Evolutionary conservation across 495 filamentous ascomycete genomes (phyloP).

Genomic region (Penicillium argentinense): DNA sequence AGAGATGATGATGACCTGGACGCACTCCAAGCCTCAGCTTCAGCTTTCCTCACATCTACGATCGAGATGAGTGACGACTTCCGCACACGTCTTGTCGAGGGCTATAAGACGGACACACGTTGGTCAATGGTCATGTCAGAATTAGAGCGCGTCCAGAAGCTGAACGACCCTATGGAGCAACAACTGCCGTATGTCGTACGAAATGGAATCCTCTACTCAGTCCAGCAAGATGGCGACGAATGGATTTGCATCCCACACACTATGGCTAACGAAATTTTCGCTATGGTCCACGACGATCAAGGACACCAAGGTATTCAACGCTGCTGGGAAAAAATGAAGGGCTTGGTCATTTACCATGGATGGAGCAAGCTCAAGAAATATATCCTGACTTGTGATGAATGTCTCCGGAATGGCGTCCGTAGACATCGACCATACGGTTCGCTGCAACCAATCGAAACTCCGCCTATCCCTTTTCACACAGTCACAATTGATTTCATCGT

Average conservation of each 20-base stretch:
- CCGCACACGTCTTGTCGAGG: not conserved
- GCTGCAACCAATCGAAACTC: not conserved
- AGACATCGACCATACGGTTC: not conserved
- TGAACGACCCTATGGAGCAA: not conserved
- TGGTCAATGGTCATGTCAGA: not conserved
- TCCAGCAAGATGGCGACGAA: not conserved
- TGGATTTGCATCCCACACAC: not conserved
- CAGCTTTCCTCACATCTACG: not conserved
- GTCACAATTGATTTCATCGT: not conserved
- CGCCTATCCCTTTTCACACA: not conserved
- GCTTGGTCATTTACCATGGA: not conserved
- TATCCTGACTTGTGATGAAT: not conserved
- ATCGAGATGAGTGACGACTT: not conserved
- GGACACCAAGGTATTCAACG: not conserved
- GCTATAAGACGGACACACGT: not conserved
- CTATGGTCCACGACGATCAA: not conserved
- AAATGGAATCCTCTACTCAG: not conserved
- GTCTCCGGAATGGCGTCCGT: not conserved
- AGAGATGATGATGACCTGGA: not conserved
- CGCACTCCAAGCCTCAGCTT: too few species aligned
- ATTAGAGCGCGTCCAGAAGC: not conserved
- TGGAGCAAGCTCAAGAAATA: not conserved
- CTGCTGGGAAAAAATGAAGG: not conserved
- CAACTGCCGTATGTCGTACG: not conserved
- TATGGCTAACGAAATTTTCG: not conserved